Evolutionary conservation across 2,329 filamentous ascomycete genomes (phyloP).

Genomic region (Aspergillus thermomutatus): DNA sequence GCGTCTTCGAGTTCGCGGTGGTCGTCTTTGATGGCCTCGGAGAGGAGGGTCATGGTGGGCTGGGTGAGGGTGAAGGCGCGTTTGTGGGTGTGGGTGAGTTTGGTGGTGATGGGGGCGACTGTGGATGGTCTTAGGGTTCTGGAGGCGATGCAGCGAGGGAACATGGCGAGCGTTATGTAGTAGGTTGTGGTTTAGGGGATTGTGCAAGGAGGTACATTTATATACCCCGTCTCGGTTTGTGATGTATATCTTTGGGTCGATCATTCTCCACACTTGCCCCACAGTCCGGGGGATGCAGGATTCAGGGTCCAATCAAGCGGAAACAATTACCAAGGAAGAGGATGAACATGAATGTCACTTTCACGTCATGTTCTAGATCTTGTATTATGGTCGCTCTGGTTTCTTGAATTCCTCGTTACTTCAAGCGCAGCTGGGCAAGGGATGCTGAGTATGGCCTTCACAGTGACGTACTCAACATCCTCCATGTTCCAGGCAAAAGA

Average conservation of each 20-base stretch:
- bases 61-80: not conserved
- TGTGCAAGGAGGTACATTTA: not conserved
- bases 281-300: not conserved
- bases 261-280: not conserved
- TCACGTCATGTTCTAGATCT: not conserved
- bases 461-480: not conserved
- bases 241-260: not conserved
- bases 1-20: not conserved
- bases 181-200: too few relatives aligned
- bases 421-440: too few relatives aligned
- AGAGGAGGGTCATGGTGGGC: not conserved
- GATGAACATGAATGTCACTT: not conserved
- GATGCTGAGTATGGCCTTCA: not conserved
- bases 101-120: not conserved
- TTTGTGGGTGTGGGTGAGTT: not conserved
- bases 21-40: not conserved
- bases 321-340: not conserved
- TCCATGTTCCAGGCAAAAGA: not conserved
- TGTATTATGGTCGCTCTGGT: not conserved
- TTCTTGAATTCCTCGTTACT: not conserved
- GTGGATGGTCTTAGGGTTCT: not conserved
- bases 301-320: not conserved
- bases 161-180: too few relatives aligned
- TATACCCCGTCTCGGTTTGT: not conserved
- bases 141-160: not conserved